Base-by-base conservation (phyloP, 2,329 filamentous ascomycete genomes). In the Tolypocladium tundrense region DNA sequence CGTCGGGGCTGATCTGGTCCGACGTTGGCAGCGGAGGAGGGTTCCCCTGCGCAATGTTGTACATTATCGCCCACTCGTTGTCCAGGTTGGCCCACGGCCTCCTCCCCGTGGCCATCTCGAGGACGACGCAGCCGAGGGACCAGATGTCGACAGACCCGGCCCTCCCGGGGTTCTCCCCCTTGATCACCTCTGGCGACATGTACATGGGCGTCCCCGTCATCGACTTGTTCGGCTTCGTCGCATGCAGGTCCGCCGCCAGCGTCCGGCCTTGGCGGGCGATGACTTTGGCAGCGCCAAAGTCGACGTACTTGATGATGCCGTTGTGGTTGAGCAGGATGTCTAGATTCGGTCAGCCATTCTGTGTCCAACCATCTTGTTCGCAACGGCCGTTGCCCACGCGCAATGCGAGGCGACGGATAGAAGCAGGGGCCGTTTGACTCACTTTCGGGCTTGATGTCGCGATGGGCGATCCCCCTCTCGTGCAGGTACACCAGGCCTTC, bases 31-130 rank as follows among this genome's bases (percentile, higher is more conserved):
- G 79, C 69, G 91, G 88, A 7, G 94, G 94, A 54, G 91, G 89
- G 66, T 97, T 96, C 63, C 94, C 94, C 70, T 96, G 93, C 1
- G 94, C 94, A 68, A 99, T 99, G 77, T 97, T 97, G 81, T 97
- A 99, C 94, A 99, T 99, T 76, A 99, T 97, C 48, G 94, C 94
- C 91, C 92, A 99, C 73, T 99, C 94, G 70, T 99, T 99, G 76
- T 99, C 94, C 53, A 97, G 85, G 63, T 88, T 91, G 33, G 91
- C 91, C 94, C 94, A 99, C 1, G 94, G 94, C 19, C 93, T 86
- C 61, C 91, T 85, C 24, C 94, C 94, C 0, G 94, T 99, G 4
- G 91, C 91, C 93, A 99, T 97, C 73, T 99, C 94, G 48, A 97
- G 83, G 63, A 99, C 90, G 42, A 99, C 94, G 69, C 94, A 99